These are phyloP conservation scores for Nyssa sinensis DNA, from an alignment of 148 eudicot species.

Conservation along the genomic window DNA sequence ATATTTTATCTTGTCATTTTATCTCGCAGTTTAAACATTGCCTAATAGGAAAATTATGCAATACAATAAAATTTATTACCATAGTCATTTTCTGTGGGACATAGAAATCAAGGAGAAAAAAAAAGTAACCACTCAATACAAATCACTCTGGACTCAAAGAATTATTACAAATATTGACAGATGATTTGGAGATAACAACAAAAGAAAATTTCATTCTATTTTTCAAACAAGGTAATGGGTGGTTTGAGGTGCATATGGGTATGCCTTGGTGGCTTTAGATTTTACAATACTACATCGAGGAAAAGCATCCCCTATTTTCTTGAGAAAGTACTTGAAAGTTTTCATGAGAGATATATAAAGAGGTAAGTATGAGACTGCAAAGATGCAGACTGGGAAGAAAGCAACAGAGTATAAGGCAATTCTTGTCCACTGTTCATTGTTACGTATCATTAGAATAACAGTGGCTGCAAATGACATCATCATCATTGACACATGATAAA, in stretches of 20 bases:
- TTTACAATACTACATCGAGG: neutral
- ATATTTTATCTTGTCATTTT: no score
- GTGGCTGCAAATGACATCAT: slow-evolving; percentile 4
- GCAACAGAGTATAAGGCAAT: slow-evolving; percentile 4
- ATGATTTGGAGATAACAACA: no score
- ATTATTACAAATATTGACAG: no score
- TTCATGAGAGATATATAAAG: neutral
- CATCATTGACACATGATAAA: neutral
- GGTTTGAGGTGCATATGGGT: neutral
- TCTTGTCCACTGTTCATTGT: neutral
- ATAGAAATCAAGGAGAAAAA: no score
- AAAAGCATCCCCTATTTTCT: neutral
- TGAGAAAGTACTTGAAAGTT: neutral
- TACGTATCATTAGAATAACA: neutral
- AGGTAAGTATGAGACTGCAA: neutral
- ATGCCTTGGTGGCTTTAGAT: no score
- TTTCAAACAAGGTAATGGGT: neutral
- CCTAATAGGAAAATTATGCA: no score
- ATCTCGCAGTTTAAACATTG: no score
- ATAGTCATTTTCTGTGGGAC: no score
- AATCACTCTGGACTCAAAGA: no score
- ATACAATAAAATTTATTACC: no score
- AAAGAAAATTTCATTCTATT: no score
- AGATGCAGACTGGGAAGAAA: neutral
- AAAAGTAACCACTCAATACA: no score